Percentiles rank a stretch among this genome's conserved stretches.
phyloP scores from a whole-genome alignment of 148 eudicot species.

The Arctostaphylos glauca region DNA sequence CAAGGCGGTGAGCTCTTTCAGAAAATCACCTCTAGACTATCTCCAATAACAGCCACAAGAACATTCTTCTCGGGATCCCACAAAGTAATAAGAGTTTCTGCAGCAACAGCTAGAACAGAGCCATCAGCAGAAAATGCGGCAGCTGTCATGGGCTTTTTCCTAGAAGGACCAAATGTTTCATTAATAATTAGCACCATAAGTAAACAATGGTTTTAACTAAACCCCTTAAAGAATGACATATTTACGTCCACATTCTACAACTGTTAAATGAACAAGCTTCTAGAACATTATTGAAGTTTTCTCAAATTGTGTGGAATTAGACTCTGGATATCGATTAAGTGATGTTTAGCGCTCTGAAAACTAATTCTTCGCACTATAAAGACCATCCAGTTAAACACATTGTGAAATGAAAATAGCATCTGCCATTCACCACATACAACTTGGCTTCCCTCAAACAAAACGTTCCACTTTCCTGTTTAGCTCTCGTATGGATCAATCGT shows the following conservation, averaged over 20 bases:
- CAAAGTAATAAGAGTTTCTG: constrained; percentile 77
- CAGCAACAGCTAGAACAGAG: constrained; percentile 92
- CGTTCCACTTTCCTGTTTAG: not conserved
- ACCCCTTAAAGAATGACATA: not conserved
- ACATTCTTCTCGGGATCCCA: constrained; percentile 88
- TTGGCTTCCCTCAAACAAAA: not conserved
- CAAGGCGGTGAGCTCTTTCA: not conserved
- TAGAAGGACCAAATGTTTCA: constrained; percentile 22
- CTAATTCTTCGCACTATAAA: not conserved
- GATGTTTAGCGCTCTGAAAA: not conserved
- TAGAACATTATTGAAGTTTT: not conserved
- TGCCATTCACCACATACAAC: not conserved
- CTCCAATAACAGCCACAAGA: constrained; percentile 83
- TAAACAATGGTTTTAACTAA: not conserved
- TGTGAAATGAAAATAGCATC: not conserved
- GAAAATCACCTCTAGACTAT: constrained; percentile 55
- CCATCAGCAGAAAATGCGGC: constrained; percentile 90
- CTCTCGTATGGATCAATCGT: not conserved
- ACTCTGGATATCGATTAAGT: not conserved
- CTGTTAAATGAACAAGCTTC: not conserved
- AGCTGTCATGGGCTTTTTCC: constrained; percentile 86
- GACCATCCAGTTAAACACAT: not conserved
- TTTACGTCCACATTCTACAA: not conserved
- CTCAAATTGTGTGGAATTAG: not conserved
- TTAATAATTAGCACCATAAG: not conserved